phyloP scores from a whole-genome alignment of 2,329 filamentous ascomycete genomes.

The Fusarium cicatricum region DNA sequence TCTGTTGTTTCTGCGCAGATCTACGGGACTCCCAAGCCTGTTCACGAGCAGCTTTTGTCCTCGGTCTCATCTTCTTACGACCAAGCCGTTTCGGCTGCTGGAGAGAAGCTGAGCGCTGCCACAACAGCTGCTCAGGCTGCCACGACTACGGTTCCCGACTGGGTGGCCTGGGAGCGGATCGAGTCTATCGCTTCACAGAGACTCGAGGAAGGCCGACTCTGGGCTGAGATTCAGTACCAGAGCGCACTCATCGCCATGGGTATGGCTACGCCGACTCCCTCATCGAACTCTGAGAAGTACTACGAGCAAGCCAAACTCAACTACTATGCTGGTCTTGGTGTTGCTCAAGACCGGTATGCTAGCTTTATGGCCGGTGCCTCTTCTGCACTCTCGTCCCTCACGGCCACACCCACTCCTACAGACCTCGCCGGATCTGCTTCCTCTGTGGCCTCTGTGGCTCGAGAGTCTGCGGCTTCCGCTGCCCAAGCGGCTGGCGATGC shows the following conservation, averaged over 20 bases:
- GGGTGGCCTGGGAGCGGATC: slow-evolving; percentile 58
- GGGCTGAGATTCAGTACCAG: slow-evolving; percentile 76
- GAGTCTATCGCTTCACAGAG: slow-evolving; percentile 74
- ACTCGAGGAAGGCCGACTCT: slow-evolving; percentile 73
- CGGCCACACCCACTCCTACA: slow-evolving; percentile 69
- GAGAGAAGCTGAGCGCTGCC: slow-evolving; percentile 63
- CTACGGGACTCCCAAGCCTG: slow-evolving; percentile 73
- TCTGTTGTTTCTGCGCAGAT: slow-evolving; percentile 73
- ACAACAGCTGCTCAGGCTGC: slow-evolving; percentile 59
- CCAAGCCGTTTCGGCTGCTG: slow-evolving; percentile 69
- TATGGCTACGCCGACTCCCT: slow-evolving; percentile 61
- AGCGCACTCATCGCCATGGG: slow-evolving; percentile 72
- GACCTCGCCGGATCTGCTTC: slow-evolving; percentile 57
- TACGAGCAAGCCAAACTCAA: slow-evolving; percentile 68
- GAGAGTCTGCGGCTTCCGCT: slow-evolving; percentile 55
- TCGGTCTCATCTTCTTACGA: slow-evolving; percentile 76
- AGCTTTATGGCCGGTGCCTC: slow-evolving; percentile 78
- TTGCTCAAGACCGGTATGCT: slow-evolving; percentile 81
- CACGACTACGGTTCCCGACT: slow-evolving; percentile 51
- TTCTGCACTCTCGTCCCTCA: slow-evolving; percentile 68
- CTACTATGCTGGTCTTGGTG: slow-evolving; percentile 81
- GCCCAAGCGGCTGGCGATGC: slow-evolving; percentile 58
- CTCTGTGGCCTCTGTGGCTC: slow-evolving; percentile 59
- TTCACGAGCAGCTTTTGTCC: slow-evolving; percentile 73
- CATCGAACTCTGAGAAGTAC: slow-evolving; percentile 62